Conservation (phyloP, 148 eudicot species). For the Vaccinium vitisidaea region DNA sequence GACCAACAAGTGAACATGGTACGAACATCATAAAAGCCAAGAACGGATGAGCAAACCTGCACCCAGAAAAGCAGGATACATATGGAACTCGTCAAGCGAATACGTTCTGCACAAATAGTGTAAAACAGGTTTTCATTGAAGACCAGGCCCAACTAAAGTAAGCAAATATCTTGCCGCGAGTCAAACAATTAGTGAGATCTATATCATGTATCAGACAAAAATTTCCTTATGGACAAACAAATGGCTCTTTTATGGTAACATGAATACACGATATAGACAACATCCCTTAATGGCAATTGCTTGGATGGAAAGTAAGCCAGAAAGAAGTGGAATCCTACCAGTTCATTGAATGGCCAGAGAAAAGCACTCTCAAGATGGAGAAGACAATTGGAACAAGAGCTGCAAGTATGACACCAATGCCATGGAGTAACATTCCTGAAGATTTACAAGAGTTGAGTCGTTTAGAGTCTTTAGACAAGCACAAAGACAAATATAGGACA, state of each 20-base stretch:
- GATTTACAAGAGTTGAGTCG: background rate
- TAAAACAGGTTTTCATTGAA: background rate
- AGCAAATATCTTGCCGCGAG: background rate
- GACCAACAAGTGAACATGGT: constrained; percentile 83
- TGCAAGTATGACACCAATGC: constrained; percentile 59
- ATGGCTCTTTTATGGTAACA: background rate
- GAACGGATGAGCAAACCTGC: constrained; percentile 86
- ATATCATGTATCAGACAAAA: background rate
- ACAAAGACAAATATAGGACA: background rate
- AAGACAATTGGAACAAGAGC: constrained; percentile 57
- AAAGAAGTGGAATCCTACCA: constrained; percentile 51
- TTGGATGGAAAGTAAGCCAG: background rate
- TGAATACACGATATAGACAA: background rate
- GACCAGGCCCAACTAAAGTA: background rate
- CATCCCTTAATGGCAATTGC: background rate
- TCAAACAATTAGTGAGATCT: background rate
- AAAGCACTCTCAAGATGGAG: constrained; percentile 62
- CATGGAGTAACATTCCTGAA: constrained; percentile 72
- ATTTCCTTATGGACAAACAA: background rate
- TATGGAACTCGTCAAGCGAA: background rate
- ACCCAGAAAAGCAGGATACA: constrained; percentile 10
- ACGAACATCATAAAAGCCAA: constrained; percentile 89
- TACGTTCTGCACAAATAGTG: background rate
- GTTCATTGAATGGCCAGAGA: constrained; percentile 70
- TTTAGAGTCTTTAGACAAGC: background rate